Conservation (phyloP, 176 grass and related monocot genomes). For the barley (Hordeum vulgare) region DNA sequence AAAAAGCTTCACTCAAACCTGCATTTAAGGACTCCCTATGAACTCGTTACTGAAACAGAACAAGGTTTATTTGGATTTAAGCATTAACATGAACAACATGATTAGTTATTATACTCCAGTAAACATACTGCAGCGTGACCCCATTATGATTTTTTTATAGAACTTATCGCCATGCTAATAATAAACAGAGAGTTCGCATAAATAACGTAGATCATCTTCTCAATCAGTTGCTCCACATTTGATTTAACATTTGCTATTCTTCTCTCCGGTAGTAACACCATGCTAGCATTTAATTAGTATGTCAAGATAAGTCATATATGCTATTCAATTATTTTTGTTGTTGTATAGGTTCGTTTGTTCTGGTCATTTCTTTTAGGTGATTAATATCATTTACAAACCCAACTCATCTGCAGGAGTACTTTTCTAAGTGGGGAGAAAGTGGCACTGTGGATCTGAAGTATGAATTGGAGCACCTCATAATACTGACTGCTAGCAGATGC, state of each 20-base stretch:
- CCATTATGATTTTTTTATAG: neutral
- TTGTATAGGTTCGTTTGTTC: neutral
- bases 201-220: neutral
- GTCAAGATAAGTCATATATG: neutral
- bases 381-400: neutral
- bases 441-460: constrained; percentile 94
- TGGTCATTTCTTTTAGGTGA: neutral
- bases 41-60: neutral
- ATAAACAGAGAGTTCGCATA: neutral
- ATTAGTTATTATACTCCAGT: neutral
- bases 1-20: neutral
- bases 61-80: neutral
- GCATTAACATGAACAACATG: neutral
- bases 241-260: neutral
- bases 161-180: neutral
- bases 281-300: neutral
- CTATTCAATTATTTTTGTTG: neutral
- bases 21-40: neutral
- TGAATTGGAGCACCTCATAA: constrained; percentile 96
- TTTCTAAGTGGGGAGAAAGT: constrained; percentile 95
- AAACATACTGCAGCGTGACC: neutral
- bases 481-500: constrained; percentile 90
- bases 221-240: neutral
- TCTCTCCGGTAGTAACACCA: neutral
- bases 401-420: constrained; percentile 61